Base-by-base conservation (phyloP, 225 moss, liverwort and hornwort genomes). In the Sphagnum tenellum region DNA sequence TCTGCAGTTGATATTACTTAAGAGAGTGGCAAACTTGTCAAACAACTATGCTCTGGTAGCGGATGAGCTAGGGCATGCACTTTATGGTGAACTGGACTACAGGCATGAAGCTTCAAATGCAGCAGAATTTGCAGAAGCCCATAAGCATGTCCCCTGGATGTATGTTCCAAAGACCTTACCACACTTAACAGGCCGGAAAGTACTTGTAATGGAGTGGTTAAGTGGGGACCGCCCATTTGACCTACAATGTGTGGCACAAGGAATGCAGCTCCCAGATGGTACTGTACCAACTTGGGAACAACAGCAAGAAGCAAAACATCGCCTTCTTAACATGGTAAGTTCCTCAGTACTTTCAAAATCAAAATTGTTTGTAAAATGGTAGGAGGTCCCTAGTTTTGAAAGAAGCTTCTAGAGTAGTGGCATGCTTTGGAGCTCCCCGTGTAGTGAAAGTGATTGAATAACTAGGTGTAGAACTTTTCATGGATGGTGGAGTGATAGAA, bases 121-220 rank as follows among this genome's bases (percentile, higher is more conserved):
- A 63, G 76, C 73, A 44, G 80, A 77, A 54, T 98, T 98, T 82
- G 85, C 75, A 64, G 62, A 67, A 66, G 71, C 77, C 44, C 87
- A 93, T 61, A 83, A 74, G 57, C 74, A 83, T 62, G 62, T 98
- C 48, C 74, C 81, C 44, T 93, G 84, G 70, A 66, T 98, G 64
- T 87, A 83, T 62, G 89, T 90, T 47, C 96, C 96, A 45, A 89
- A 73, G 66, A 86, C 82, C 51, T 55, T 89, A 44, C 52, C 74
- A 1, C 74, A 83, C 74, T 68, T 98, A 74, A 90, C 93, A 11
- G 75, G 81, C 29, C 78, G 73, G 67, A 87, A 83, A 80, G 64
- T 98, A 8, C 69, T 98, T 71, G 87, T 89, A 2, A 93, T 98
- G 93, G 96, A 98, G 81, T 98, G 96, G 96, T 82, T 98, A 62